phyloP scores from a whole-genome alignment of 768 basidiomycete species.

The Crassisporium funariophilum region DNA sequence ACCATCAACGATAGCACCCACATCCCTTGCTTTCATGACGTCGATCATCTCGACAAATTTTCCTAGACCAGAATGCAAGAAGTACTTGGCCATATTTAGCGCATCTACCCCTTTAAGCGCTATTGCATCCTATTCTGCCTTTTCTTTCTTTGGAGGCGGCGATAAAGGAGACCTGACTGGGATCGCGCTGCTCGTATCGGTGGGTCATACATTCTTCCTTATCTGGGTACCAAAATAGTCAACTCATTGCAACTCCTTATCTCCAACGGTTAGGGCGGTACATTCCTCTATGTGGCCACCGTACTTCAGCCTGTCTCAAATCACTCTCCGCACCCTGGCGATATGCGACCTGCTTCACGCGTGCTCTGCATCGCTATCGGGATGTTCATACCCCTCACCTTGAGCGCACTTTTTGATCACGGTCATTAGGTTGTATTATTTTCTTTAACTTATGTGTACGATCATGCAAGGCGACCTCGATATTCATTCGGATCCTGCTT shows the following conservation, averaged over 20 bases:
- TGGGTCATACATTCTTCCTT: conserved; percentile 40
- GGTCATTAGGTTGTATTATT: conserved; percentile 45
- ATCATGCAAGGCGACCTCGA: no score
- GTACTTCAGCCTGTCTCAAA: conserved; percentile 78
- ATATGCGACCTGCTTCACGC: conserved; percentile 47
- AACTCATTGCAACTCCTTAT: background rate
- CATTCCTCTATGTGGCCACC: conserved; percentile 93
- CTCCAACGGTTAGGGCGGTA: conserved; percentile 90
- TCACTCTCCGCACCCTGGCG: conserved; percentile 39
- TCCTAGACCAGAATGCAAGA: conserved; percentile 66
- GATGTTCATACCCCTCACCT: conserved; percentile 68
- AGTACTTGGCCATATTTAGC: conserved; percentile 77
- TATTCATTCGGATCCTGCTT: no score
- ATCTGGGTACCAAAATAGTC: no score
- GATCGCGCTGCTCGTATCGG: conserved; percentile 80
- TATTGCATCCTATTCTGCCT: conserved; percentile 68
- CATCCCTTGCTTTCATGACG: conserved; percentile 85
- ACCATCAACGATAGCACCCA: conserved; percentile 68
- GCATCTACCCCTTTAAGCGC: conserved; percentile 85
- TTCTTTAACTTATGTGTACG: no score
- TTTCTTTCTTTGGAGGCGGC: conserved; percentile 55
- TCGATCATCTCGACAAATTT: conserved; percentile 81
- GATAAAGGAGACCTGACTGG: conserved; percentile 64
- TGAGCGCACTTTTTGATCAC: conserved; percentile 66
- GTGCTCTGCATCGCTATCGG: conserved; percentile 60